Evolutionary conservation across 768 basidiomycete genomes (phyloP), one percentile per base, ranked within the genome.

Genomic region (Lactifluus volemus): DNA sequence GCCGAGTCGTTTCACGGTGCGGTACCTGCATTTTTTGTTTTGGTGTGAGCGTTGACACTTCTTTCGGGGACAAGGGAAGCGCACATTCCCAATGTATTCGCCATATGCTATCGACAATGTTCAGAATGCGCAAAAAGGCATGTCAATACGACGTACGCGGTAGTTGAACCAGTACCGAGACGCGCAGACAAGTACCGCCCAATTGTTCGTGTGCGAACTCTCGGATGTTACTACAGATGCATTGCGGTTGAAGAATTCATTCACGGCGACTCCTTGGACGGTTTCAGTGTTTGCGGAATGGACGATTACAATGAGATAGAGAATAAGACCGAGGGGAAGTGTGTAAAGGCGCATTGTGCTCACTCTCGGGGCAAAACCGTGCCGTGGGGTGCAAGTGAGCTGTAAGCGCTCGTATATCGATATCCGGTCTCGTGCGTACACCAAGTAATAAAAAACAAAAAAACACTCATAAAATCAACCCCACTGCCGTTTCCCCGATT

Each of bases 141-240:
- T n/a, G 0, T 7, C 25, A 51, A 48, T 6, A 48, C 0, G 17
- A 80, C 87, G 55, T 69, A 97, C 96, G 47, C 96, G 78, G 70
- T 99, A 99, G 71, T 99, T 99, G 79, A 99, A 99, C 95, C 95
- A 98, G 71, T 95, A 96, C 59, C 95, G 72, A 5, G 94, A 97
- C 1, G 97, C 81, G 68, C 90, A 95, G 4, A 98, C 95, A 39
- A 98, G 77, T 5, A 99, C 95, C 1, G 97, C 97, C 97, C 97
- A 99, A 72, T 98, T 98, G 70, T 98, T 99, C 6, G 96, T 97
- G 70, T 97, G 93, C 6, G 75, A 70, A 0, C 58, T 60, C 57
- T 65, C 63, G 11, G 63, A 64, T n/a, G 56, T 17, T 10, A 32
- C 49, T 17, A 53, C 44, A 7, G 53, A 42, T 5, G 58, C 60